Percentiles rank a stretch among this genome's conserved stretches.
These are phyloP conservation scores for Lumnitzera racemosa DNA, from an alignment of 345 rosid species.

Conservation along the genomic window DNA sequence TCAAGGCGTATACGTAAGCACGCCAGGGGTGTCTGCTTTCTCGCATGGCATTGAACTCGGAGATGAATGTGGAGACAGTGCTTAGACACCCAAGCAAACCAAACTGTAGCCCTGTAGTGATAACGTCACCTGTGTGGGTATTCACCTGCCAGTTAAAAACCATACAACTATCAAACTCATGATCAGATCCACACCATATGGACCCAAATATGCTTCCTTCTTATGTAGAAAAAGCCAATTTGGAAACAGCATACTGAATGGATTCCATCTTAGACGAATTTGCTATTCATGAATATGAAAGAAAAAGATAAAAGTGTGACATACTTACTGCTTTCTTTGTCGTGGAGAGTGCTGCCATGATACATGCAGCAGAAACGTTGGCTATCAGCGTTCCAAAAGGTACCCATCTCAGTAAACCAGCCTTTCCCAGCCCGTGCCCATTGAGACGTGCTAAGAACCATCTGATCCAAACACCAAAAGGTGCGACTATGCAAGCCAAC, in stretches of 20 bases:
- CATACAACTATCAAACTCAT: no score
- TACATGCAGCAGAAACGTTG: constrained; percentile 67
- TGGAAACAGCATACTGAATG: no score
- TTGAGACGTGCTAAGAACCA: constrained; percentile 86
- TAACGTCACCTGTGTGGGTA: constrained; percentile 36
- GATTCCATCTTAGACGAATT: no score
- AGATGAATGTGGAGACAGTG: constrained; percentile 82
- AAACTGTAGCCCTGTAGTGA: constrained; percentile 53
- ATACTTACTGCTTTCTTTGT: constrained; percentile 47
- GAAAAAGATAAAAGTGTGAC: no score
- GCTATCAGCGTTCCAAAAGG: constrained; percentile 87
- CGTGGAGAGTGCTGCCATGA: constrained; percentile 72
- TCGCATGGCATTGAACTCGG: constrained; percentile 88
- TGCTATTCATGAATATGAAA: no score
- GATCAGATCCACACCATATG: no score
- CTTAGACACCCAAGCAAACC: constrained; percentile 84
- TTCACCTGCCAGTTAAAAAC: constrained; percentile 35
- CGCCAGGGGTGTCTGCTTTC: constrained; percentile 58
- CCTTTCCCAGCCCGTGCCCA: constrained; percentile 76
- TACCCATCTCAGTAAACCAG: constrained; percentile 55
- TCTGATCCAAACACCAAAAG: constrained; percentile 91
- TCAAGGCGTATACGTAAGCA: constrained; percentile 58
- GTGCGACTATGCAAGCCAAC: constrained; percentile 74
- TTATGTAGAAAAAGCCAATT: no score
- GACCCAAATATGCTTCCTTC: no score